A percentile compares a stretch with the other conserved stretches of the same genome.
Conservation (phyloP, 2,329 filamentous ascomycete species). For the Phyllosticta paracitricarpa region DNA sequence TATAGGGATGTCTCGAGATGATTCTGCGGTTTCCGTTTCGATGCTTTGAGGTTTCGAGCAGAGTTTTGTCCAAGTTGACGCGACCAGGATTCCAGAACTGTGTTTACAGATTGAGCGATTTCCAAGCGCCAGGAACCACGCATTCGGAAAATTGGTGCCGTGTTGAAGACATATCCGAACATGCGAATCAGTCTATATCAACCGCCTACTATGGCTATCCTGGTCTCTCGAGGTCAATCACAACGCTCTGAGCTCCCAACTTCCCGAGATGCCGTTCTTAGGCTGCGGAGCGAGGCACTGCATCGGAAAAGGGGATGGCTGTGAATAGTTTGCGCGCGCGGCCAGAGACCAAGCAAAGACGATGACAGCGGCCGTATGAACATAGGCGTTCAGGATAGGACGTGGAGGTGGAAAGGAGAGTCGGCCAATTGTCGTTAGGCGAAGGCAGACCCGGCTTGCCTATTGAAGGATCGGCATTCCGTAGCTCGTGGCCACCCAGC, state of each 20-base stretch:
- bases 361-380: neutral
- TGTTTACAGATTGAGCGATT: neutral
- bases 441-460: neutral
- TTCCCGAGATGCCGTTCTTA: neutral
- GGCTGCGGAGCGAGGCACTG: neutral
- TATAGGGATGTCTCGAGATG: neutral
- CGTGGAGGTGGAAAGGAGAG: neutral
- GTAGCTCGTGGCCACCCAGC: neutral
- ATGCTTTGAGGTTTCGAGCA: too few relatives aligned
- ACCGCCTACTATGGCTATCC: neutral
- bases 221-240: neutral
- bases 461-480: neutral
- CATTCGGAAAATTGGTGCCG: neutral
- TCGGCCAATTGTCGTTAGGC: neutral
- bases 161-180: neutral
- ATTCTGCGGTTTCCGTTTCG: too few relatives aligned
- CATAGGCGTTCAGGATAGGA: neutral
- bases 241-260: neutral
- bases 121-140: neutral
- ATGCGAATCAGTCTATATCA: neutral
- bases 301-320: neutral
- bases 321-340: neutral
- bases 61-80: too few relatives aligned
- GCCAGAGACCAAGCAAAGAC: neutral
- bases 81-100: too few relatives aligned